A percentile compares a stretch with the other conserved stretches of the same genome.
phyloP scores from a whole-genome alignment of 176 grass and related monocot species.

The Aegilops sharonensis region DNA sequence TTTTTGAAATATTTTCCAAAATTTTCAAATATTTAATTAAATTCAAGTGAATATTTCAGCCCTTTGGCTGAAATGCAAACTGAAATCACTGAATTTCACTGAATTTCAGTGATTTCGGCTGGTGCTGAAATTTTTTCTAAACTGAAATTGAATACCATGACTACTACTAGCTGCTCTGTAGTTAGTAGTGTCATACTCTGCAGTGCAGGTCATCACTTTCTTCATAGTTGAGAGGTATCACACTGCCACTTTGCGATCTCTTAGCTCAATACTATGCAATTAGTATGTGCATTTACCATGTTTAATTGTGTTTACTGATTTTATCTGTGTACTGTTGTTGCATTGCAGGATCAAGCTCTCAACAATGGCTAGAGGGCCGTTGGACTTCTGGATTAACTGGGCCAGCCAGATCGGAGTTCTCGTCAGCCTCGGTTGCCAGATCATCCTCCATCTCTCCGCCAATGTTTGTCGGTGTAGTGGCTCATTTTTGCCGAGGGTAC shows the following conservation, averaged over 20 bases:
- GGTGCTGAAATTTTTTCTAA: too few relatives aligned
- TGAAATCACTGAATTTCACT: too few relatives aligned
- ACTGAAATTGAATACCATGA: too few relatives aligned
- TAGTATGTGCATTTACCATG: not conserved
- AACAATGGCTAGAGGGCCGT: not conserved
- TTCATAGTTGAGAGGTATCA: not conserved
- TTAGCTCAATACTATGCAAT: not conserved
- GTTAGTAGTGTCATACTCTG: not conserved
- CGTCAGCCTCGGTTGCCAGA: not conserved
- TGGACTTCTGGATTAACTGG: slow-evolving; percentile 8
- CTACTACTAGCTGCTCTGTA: not conserved
- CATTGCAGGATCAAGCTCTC: not conserved
- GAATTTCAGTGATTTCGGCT: too few relatives aligned
- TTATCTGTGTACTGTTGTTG: not conserved
- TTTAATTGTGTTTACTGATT: not conserved
- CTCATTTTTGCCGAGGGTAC: not conserved
- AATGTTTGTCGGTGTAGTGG: not conserved
- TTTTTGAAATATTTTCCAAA: too few relatives aligned
- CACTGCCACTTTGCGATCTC: not conserved
- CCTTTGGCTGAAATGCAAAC: too few relatives aligned
- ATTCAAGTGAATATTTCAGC: too few relatives aligned
- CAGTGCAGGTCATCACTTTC: not conserved
- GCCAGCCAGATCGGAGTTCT: not conserved
- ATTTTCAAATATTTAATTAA: too few relatives aligned
- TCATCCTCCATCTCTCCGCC: not conserved